Base-by-base conservation (phyloP, 2,329 filamentous ascomycete genomes). In the Fusarium sp. region DNA sequence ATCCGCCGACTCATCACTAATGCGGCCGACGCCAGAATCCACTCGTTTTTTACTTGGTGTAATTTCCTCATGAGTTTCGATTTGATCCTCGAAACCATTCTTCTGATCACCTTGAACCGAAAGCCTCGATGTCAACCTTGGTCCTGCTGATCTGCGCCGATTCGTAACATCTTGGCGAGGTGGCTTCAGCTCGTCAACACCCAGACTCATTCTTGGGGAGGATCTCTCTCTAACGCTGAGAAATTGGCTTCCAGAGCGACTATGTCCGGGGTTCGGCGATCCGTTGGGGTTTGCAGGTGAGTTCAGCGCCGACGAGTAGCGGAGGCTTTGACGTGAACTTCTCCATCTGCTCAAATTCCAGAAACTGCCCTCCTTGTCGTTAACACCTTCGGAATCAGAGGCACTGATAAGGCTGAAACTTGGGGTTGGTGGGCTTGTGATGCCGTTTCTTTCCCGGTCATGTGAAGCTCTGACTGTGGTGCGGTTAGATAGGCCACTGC, bases 281-380 rank as follows among this genome's bases (percentile, higher is more conserved):
- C 68, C 69, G 37, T 50, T 71, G 19, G 69, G 57, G 28, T 75
- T 69, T 13, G 71, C 73, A 6, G 77, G 73, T 10, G 79, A 47
- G 32, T 67, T 78, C 19, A 76, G 73, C 38, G 68, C 78, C 3
- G 72, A 75, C 19, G 79, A 77, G 59, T 80, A 76, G 60, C 79
- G 80, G 19, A 84, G 75, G 1, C 79, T 78, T 6, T 84, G 79
- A 7, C 86, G 81, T 6, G 76, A 74, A 9, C 83, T 82, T 57
- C 83, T 85, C 89, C 88, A 90, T 28, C 86, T 83, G 40, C 84
- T 85, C 25, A 89, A 77, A 67, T 88, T 90, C 89, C 89, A 91
- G 77, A 91, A 91, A 15, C 85, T 30, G 72, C 81, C 79, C 12
- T 84, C 83, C 7, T 84, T 85, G 8, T 86, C 84, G 32, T 83